A percentile compares a stretch with the other conserved stretches of the same genome.
Evolutionary conservation across 169 alveolate genomes (phyloP).

Genomic region (Plasmodium berghei): DNA sequence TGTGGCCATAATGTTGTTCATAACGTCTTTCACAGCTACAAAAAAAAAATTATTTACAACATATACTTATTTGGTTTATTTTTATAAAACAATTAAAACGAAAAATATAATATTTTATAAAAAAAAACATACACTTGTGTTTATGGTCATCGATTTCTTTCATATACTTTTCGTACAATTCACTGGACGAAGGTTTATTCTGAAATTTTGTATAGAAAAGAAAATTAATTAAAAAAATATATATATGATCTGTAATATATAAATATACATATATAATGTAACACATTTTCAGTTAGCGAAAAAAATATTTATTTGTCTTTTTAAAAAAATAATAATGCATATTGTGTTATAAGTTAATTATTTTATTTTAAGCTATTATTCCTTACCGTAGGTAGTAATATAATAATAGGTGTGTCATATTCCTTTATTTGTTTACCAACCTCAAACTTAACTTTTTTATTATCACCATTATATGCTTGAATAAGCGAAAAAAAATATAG

Average conservation of each 20-base stretch:
- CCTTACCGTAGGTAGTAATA: slow-evolving; percentile 47
- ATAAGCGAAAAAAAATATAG: neutral
- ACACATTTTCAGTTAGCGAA: slow-evolving; percentile 9
- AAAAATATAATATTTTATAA: neutral
- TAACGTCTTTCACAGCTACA: slow-evolving; percentile 22
- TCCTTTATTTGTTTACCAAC: neutral
- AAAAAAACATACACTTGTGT: slow-evolving; percentile 14
- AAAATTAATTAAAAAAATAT: neutral
- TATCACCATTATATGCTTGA: slow-evolving; percentile 29
- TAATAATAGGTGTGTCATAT: slow-evolving; percentile 24
- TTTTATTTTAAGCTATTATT: neutral
- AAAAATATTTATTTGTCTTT: no score
- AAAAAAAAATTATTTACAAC: neutral
- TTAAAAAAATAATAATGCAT: no score
- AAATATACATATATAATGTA: neutral
- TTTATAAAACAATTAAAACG: neutral
- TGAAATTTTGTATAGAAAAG: neutral
- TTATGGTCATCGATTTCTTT: slow-evolving; percentile 30
- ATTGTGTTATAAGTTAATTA: neutral
- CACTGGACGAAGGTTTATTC: slow-evolving; percentile 36
- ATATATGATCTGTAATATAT: neutral
- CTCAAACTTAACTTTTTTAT: slow-evolving; percentile 9
- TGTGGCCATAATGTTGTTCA: slow-evolving; percentile 27
- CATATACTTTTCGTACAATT: slow-evolving; percentile 23
- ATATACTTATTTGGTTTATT: neutral